Evolutionary conservation across 2,329 filamentous ascomycete genomes (phyloP).

Genomic region (Tolypocladium album): DNA sequence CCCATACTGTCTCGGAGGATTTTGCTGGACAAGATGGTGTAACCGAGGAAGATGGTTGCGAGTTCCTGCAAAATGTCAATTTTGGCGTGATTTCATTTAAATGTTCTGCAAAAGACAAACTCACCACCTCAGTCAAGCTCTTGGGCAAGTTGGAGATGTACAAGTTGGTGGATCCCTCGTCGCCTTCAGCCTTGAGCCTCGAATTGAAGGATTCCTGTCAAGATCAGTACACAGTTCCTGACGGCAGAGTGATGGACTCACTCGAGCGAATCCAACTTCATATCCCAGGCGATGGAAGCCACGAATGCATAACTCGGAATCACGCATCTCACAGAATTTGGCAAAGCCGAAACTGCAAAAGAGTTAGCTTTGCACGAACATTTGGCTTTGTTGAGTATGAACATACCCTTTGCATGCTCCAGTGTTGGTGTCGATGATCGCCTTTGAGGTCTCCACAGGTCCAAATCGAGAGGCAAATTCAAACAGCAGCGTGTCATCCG

Average conservation of each 20-base stretch:
- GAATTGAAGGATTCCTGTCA: constrained; percentile 91
- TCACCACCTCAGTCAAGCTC: constrained; percentile 78
- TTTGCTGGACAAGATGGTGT: constrained; percentile 83
- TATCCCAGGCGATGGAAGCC: constrained; percentile 92
- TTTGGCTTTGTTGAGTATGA: background rate
- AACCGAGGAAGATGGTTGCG: constrained; percentile 67
- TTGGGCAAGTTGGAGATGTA: constrained; percentile 97
- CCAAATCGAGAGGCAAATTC: constrained; percentile 82
- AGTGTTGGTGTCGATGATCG: constrained; percentile 90
- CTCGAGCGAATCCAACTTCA: constrained; percentile 92
- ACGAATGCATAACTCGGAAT: constrained; percentile 92
- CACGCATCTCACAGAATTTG: constrained; percentile 77
- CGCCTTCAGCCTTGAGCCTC: constrained; percentile 90
- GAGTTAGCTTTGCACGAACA: background rate
- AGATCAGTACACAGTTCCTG: constrained; percentile 7
- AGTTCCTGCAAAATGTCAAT: constrained; percentile 43
- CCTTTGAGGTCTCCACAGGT: constrained; percentile 91
- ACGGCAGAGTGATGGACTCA: constrained; percentile 29
- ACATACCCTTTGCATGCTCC: constrained; percentile 88
- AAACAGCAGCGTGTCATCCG: constrained; percentile 80
- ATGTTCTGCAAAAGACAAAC: constrained; percentile 17
- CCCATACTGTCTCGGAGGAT: constrained; percentile 88
- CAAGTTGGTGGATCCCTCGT: constrained; percentile 83
- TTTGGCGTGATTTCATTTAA: constrained; percentile 3
- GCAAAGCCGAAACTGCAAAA: constrained; percentile 84